phyloP scores from a whole-genome alignment of 2,329 filamentous ascomycete genomes.

The Neonectria hederae region DNA sequence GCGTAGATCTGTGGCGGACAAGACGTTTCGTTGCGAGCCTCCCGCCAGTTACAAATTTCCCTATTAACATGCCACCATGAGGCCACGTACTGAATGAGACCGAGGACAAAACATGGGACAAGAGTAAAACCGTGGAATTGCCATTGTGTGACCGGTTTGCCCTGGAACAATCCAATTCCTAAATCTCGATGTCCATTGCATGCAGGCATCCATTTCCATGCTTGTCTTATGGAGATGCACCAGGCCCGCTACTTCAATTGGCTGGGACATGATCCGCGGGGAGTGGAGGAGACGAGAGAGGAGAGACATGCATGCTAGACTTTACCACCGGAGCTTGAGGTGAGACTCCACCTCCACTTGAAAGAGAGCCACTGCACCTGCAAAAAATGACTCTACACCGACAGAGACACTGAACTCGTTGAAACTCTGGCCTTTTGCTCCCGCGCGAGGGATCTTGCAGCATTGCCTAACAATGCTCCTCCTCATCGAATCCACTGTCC shows the following conservation, averaged over 20 bases:
- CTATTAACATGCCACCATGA: background rate
- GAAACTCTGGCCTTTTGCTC: background rate
- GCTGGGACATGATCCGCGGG: background rate
- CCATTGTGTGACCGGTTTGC: constrained; percentile 1
- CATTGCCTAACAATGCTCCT: background rate
- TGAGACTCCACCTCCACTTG: background rate
- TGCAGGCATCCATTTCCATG: constrained; percentile 10
- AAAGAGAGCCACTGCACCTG: background rate
- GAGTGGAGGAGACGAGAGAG: no score
- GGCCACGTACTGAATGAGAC: no score
- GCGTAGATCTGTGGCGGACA: background rate
- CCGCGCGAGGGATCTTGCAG: background rate
- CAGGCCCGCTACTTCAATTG: constrained; percentile 2
- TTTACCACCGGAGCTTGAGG: no score
- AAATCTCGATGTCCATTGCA: constrained; percentile 1
- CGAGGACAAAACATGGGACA: background rate
- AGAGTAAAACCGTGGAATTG: background rate
- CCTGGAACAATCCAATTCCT: background rate
- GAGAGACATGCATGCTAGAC: no score
- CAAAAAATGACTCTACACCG: constrained; percentile 19
- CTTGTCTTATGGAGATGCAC: constrained; percentile 13
- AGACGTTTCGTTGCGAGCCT: background rate
- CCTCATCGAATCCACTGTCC: background rate
- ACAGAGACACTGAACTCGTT: constrained; percentile 12
- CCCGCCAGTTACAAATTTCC: no score